Base-by-base conservation (phyloP, 2,329 filamentous ascomycete genomes). In the Calonectria leucothoes region DNA sequence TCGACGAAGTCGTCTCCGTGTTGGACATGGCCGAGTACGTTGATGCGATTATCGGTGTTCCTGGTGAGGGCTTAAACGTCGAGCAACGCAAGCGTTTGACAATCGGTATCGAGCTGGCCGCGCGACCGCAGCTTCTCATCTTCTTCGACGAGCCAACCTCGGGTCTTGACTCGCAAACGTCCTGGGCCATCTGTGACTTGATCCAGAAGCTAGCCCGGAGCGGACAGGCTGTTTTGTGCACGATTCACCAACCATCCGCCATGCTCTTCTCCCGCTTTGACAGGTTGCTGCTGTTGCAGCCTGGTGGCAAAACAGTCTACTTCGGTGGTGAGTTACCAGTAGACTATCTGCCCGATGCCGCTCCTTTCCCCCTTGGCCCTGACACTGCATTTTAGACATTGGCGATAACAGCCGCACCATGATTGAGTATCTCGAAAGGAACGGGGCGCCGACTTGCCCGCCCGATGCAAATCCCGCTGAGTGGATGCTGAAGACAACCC, bases 1-100 rank as follows among this genome's bases (percentile, higher is more conserved):
- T 97, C 29, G 93, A 96, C 66, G 93, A 96, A 77, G 94, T 92
- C 15, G 91, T 92, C 75, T 86, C 86, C 79, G 88, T 93, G 82
- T 84, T 93, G 4, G 88, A 90, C 76, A 92, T 93, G 90, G 82
- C 88, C 35, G 90, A 91, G 65, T 93, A 91, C 67, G 90, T 91
- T 1, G 89, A 93, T 67, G 90, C 90, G 1, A 87, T 93, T 6
- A 90, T 93, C 59, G 91, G 91, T 74, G 85, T 89, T 0, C 89
- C 89, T 0, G 91, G 91, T 0, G 88, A 88, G 59, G 90, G 89
- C 25, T 84, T 92, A 7, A 91, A 90, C 59, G 88, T 91, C 12
- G 89, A 91, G 73, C 90, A 91, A 76, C 84, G 89, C 3, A 92
- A 92, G 80, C 85, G 89, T 0, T 81, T 92, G 1, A 92, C 89